Percentiles rank a stretch among this genome's conserved stretches.
phyloP scores from a whole-genome alignment of 225 moss, liverwort and hornwort genomes.

The Anthoceros angustus region DNA sequence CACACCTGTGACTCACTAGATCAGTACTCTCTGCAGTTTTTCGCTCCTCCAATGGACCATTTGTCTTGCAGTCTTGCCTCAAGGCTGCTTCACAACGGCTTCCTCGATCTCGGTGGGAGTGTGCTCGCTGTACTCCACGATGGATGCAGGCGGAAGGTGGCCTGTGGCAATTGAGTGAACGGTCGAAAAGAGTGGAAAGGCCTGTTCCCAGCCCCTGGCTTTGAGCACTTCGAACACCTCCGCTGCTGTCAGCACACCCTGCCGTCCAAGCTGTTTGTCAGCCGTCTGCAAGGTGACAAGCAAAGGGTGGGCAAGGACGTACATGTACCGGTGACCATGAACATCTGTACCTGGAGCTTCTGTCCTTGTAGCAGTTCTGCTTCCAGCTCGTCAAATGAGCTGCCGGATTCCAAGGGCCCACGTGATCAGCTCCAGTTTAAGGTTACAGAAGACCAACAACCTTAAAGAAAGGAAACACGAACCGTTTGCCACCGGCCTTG shows the following conservation, averaged over 20 bases:
- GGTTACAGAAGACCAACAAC: not conserved
- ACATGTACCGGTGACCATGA: not conserved
- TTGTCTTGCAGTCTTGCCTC: too few species aligned
- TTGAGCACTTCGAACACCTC: constrained; percentile 46
- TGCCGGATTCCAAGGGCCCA: constrained; percentile 6
- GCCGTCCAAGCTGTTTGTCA: not conserved
- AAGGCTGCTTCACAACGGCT: not conserved
- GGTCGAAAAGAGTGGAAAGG: constrained; percentile 41
- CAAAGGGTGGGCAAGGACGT: not conserved
- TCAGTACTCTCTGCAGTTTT: too few species aligned
- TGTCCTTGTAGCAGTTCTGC: constrained; percentile 51
- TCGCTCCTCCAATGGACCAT: too few species aligned
- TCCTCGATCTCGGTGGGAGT: not conserved
- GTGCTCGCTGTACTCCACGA: constrained; percentile 30
- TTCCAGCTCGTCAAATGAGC: constrained; percentile 57
- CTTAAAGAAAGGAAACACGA: not conserved
- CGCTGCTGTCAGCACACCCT: constrained; percentile 50
- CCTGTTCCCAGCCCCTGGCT: constrained; percentile 39
- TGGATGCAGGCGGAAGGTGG: constrained; percentile 38
- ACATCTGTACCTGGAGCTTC: constrained; percentile 46
- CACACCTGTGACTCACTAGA: too few species aligned
- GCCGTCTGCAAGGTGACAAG: not conserved
- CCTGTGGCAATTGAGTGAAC: constrained; percentile 37
- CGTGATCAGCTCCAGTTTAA: not conserved
- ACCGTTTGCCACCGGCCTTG: constrained; percentile 33